Base-by-base conservation (phyloP, 2,329 filamentous ascomycete genomes). In the Trichoderma sp. region DNA sequence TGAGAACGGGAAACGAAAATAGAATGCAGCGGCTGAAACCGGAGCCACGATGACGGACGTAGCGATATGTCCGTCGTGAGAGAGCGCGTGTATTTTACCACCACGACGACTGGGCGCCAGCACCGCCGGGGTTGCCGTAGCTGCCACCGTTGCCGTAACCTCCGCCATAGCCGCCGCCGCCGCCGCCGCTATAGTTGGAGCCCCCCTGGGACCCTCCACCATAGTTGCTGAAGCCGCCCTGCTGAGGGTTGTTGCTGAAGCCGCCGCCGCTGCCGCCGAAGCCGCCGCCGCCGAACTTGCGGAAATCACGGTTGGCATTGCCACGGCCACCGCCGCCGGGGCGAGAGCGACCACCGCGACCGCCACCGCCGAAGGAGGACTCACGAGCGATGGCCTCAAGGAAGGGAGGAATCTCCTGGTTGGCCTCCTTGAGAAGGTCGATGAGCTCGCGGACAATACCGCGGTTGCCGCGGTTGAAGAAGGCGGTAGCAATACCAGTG, bases 401-500 rank as follows among this genome's bases (percentile, higher is more conserved):
- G 88, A 98, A 99, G 57, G 86, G 79, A 35, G 95, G 95, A 71
- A 98, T 88, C 77, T 99, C 95, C 81, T 99, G 95, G 84, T 99
- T 97, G 73, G 95, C 95, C 81, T 99, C 95, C 86, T 98, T 98
- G 73, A 99, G 88, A 32, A 99, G 89, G n/a, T 99, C 95, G 74
- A 99, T 88, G 70, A 99, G 89, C 75, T 98, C 95, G 73, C 95
- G 92, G 72, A 98, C 95, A 74, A 99, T 93, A 82, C 95, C 95
- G 76, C 95, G 93, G 87, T 99, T 99, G 77, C 94, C 94, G 78
- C 95, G 94, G 88, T 99, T 99, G 90, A 99, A 98, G 87, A 99
- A 99, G 67, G 95, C 95, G 74, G 95, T 99, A 6, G 95, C 92
- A 73, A 97, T 90, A 90, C 95, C 95, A 76, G 94, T 98, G 86